Conservation (phyloP, 2,329 filamentous ascomycete genomes). For the Akanthomyces lecanii region DNA sequence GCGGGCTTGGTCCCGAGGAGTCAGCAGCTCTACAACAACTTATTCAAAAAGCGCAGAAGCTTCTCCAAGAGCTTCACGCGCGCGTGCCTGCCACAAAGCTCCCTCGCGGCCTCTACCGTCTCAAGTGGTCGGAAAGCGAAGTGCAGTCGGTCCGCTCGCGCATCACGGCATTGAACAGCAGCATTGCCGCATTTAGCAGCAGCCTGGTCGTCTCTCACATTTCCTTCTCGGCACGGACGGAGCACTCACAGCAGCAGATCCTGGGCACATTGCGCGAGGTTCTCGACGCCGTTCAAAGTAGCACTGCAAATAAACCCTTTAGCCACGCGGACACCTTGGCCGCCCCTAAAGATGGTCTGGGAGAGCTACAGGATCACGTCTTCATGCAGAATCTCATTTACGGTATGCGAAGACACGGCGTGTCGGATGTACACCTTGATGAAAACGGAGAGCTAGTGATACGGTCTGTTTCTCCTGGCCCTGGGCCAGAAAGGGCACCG, state of each 20-base stretch:
- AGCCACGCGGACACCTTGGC: background rate
- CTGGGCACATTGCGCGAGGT: background rate
- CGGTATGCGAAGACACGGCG: background rate
- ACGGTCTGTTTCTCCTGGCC: background rate
- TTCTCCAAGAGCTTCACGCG: background rate
- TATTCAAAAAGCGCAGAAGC: background rate
- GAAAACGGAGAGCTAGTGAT: background rate
- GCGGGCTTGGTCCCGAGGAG: background rate
- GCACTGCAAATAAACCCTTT: no score
- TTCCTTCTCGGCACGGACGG: background rate
- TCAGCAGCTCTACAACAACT: background rate
- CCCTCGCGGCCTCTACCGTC: background rate
- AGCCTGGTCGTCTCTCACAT: background rate
- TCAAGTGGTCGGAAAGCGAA: background rate
- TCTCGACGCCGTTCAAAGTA: background rate
- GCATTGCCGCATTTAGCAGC: background rate
- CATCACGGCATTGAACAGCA: slow-evolving; percentile 1
- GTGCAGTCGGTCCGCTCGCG: background rate
- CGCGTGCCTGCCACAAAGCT: background rate
- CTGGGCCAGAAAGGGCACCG: background rate
- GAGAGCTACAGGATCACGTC: background rate
- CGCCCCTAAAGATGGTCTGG: no score
- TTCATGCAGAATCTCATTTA: background rate
- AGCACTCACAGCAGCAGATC: background rate
- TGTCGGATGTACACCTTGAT: background rate